Percentiles rank a stretch among this genome's conserved stretches.
Evolutionary conservation across 1,284 basidiomycete species (phyloP).

Genomic region (Athelia psychrophila): DNA sequence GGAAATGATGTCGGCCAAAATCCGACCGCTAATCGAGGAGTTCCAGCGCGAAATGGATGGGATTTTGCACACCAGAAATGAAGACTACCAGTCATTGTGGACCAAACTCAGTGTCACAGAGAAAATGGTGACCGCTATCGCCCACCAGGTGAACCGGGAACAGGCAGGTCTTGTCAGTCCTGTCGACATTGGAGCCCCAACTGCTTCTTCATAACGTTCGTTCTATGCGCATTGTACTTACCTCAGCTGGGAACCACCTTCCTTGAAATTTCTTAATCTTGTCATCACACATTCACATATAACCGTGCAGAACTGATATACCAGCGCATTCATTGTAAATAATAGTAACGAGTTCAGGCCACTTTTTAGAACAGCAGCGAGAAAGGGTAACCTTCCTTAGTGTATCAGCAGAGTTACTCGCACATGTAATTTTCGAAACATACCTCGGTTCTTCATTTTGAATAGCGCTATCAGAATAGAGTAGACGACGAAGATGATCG

Average conservation of each 20-base stretch:
- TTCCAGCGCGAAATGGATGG: not conserved
- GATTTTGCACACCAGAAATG: not conserved
- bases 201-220: too few species aligned
- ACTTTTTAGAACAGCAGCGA: conserved; percentile 57
- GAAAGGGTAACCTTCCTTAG: conserved; percentile 69
- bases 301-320: conserved; percentile 6
- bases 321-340: conserved; percentile 7
- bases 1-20: not conserved
- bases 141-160: not conserved
- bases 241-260: too few species aligned
- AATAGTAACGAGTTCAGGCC: conserved; percentile 8
- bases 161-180: too few species aligned
- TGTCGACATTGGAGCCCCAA: too few species aligned
- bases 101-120: not conserved
- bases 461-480: conserved; percentile 89
- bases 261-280: too few species aligned
- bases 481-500: conserved; percentile 81
- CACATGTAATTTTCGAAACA: conserved; percentile 17
- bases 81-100: not conserved
- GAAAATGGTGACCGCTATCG: not conserved
- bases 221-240: too few species aligned
- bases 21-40: not conserved
- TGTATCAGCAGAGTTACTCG: conserved; percentile 2
- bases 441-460: conserved; percentile 88
- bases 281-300: too few species aligned